Evolutionary conservation across 2,329 filamentous ascomycete species (phyloP), one percentile per base, ranked within the genome.

Genomic region (Aspergillus intermedius): DNA sequence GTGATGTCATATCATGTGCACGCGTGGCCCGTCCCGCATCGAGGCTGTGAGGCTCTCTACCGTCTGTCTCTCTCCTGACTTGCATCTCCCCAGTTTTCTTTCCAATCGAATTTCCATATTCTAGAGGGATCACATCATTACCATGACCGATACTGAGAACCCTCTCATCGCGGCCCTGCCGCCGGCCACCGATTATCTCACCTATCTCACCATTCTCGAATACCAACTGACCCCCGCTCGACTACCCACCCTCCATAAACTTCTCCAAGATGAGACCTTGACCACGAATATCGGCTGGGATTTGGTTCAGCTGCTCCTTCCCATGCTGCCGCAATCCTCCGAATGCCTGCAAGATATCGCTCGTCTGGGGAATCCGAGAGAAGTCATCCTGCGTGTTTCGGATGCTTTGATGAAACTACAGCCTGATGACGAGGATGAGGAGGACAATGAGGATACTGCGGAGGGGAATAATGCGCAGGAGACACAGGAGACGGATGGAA

Each of bases 281-380:
- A 82, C 80, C 3, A 74, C 74, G 41, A 82, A 83, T 54, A 84
- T 85, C 57, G 82, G 82, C 50, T 85, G 82, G 82, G 82, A 85
- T 62, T 64, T 85, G 39, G 77, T 84, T 5, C 78, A 82, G 56
- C 64, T 84, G 8, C 71, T 85, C 2, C 68, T 84, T 13, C 81
- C 81, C 2, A 72, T 83, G 51, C 65, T 85, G 3, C 79, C 80
- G 2, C 72, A 75, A 2, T 81, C 80, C 0, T 71, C 76, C 45
- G 71, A 78, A 56, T 84, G 82, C 59, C 63, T 85, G 8, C 74
- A 82, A 49, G 79, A 83, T 62, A 75, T 85, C 47, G 80, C 81
- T 12, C 70, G 77, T 7, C 67, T 82, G 30, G 82, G 82, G 5
- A 85, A 85, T 55, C 82, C 82, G 0, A 68, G 81, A 52, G 82